Conservation (phyloP, 805 yeast genomes). For the Wickerhamomyces tratensis region DNA sequence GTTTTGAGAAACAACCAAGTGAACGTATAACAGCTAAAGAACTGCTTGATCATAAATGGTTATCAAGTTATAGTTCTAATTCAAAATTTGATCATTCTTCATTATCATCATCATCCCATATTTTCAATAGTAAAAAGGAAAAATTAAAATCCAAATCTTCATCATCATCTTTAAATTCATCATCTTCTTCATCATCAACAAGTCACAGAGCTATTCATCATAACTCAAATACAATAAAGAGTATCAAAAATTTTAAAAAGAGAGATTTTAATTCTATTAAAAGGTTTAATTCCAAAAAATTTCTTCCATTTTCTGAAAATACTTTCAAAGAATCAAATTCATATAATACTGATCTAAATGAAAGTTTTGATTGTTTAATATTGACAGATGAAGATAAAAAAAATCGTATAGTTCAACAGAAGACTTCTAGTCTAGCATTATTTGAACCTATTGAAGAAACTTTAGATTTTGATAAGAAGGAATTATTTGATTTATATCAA, state of each 20-base stretch:
- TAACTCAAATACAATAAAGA: too few species aligned
- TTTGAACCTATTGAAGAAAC: background rate
- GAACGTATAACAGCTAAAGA: slow-evolving; percentile 45
- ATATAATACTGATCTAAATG: slow-evolving; percentile 1
- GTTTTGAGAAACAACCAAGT: slow-evolving; percentile 64
- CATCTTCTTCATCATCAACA: too few species aligned
- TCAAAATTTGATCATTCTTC: too few species aligned
- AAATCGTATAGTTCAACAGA: background rate
- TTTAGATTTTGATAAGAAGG: background rate
- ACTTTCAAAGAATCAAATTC: slow-evolving; percentile 9
- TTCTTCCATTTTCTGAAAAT: slow-evolving; percentile 10
- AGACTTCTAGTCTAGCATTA: background rate
- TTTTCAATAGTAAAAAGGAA: too few species aligned
- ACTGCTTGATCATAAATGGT: slow-evolving; percentile 56
- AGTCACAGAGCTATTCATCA: too few species aligned
- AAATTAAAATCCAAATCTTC: too few species aligned
- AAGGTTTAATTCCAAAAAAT: slow-evolving; percentile 10
- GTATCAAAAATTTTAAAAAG: background rate
- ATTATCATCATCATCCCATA: too few species aligned
- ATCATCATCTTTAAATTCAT: too few species aligned
- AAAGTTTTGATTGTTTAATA: background rate
- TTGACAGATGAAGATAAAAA: background rate
- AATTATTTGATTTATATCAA: too few species aligned
- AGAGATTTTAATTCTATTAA: slow-evolving; percentile 11
- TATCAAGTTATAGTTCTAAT: slow-evolving; percentile 12